Conservation (phyloP, 495 filamentous ascomycete species). For the Hyaloscypha finlandica region DNA sequence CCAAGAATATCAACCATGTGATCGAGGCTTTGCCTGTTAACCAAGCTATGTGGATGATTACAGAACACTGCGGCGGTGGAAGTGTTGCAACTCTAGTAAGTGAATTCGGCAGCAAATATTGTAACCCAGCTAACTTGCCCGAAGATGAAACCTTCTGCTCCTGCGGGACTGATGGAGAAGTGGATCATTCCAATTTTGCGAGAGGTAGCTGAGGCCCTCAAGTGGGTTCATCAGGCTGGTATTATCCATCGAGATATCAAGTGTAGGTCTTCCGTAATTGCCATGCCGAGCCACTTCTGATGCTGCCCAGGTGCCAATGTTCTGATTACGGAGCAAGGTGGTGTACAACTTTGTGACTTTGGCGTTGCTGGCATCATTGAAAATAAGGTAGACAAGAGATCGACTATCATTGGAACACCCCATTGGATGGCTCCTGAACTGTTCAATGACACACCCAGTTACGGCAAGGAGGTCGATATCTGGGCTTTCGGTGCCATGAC, state of each 20-base stretch:
- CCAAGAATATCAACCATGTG: constrained; percentile 87
- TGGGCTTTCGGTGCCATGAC: constrained; percentile 95
- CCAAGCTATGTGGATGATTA: constrained; percentile 91
- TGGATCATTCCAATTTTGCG: constrained; percentile 89
- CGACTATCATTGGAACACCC: constrained; percentile 91
- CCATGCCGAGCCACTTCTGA: constrained; percentile 9
- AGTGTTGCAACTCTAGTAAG: constrained; percentile 87
- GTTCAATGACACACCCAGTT: constrained; percentile 56
- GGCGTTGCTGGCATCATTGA: constrained; percentile 89
- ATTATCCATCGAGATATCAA: constrained; percentile 98
- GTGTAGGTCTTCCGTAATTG: constrained; percentile 47
- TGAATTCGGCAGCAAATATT: neutral
- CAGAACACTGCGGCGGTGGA: constrained; percentile 92
- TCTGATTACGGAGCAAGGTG: constrained; percentile 83
- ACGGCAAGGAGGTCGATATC: constrained; percentile 79
- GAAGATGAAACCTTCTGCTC: constrained; percentile 58
- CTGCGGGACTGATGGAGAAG: constrained; percentile 78
- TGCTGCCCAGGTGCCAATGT: constrained; percentile 74
- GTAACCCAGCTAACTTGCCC: constrained; percentile 1
- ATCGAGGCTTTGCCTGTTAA: constrained; percentile 86
- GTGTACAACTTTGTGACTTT: constrained; percentile 92
- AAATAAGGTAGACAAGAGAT: constrained; percentile 79
- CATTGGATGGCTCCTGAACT: constrained; percentile 98
- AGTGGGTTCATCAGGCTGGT: constrained; percentile 84
- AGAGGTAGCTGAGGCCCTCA: constrained; percentile 81